Conservation (phyloP, 257 asterid species). For the Anisodus tanguticus region DNA sequence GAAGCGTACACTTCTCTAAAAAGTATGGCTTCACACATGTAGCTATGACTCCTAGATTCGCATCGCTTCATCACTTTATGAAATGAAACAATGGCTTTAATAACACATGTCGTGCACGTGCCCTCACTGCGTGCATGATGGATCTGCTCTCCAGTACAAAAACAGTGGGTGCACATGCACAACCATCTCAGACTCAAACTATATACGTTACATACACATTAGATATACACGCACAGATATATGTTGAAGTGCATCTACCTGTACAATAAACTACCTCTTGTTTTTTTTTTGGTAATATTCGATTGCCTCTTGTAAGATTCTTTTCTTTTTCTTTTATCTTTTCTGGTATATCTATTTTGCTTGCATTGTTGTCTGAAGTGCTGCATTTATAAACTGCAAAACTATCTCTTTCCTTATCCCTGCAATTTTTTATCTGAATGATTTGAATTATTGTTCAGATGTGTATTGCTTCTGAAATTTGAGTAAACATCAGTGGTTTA, state of each 20-base stretch:
- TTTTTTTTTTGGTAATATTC: background rate
- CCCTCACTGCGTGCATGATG: background rate
- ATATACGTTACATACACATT: background rate
- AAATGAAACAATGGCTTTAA: background rate
- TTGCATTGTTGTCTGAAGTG: conserved; percentile 10
- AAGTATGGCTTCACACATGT: background rate
- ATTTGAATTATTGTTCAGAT: conserved; percentile 4
- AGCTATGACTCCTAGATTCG: background rate
- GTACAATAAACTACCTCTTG: background rate
- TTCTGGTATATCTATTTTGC: background rate
- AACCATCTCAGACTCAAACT: background rate
- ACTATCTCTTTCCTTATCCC: background rate
- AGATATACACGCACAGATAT: background rate
- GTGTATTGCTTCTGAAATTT: background rate
- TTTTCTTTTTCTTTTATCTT: background rate
- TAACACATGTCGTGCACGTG: background rate
- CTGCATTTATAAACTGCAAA: conserved; percentile 11
- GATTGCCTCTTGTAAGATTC: background rate
- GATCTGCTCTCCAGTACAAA: background rate
- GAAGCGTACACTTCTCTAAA: background rate
- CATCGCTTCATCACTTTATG: background rate
- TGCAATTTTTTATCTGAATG: background rate
- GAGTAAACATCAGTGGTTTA: background rate
- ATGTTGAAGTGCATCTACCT: conserved; percentile 12
- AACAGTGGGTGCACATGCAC: conserved; percentile 15